Conservation (phyloP, 2,329 filamentous ascomycete genomes). For the Xylariaceae sp. region DNA sequence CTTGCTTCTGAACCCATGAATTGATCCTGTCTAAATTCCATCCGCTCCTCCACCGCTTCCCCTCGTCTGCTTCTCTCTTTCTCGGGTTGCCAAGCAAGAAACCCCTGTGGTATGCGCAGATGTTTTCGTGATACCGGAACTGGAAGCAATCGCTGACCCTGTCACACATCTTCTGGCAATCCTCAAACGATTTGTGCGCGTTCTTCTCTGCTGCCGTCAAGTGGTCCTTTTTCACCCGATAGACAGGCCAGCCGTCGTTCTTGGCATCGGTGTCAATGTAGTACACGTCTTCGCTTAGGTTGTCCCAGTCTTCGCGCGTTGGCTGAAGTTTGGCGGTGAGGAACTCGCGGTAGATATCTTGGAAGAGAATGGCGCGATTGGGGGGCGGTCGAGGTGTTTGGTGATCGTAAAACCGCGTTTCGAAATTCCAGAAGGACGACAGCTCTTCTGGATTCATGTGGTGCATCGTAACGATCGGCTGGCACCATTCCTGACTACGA, state of each 20-base stretch:
- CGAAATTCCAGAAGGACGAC: slow-evolving; percentile 47
- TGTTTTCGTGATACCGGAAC: slow-evolving; percentile 34
- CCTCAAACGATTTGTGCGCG: slow-evolving; percentile 37
- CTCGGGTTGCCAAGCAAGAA: slow-evolving; percentile 37
- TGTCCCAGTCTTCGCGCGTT: slow-evolving; percentile 48
- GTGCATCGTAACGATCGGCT: slow-evolving; percentile 53
- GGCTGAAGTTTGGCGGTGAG: slow-evolving; percentile 35
- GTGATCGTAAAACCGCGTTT: slow-evolving; percentile 33
- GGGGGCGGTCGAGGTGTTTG: slow-evolving; percentile 7
- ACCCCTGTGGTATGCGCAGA: slow-evolving; percentile 32
- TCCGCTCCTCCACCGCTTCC: slow-evolving; percentile 33
- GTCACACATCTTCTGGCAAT: slow-evolving; percentile 42
- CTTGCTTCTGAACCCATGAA: slow-evolving; percentile 34
- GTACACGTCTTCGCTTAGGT: slow-evolving; percentile 40
- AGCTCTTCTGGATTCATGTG: slow-evolving; percentile 48
- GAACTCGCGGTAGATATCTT: slow-evolving; percentile 45
- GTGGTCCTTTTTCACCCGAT: slow-evolving; percentile 28
- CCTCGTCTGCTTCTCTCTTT: slow-evolving; percentile 23
- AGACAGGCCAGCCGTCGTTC: slow-evolving; percentile 16
- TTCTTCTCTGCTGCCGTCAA: slow-evolving; percentile 33
- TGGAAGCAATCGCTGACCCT: slow-evolving; percentile 34
- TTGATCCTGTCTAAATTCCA: slow-evolving; percentile 39
- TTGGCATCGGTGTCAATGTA: slow-evolving; percentile 33
- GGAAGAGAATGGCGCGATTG: slow-evolving; percentile 35
- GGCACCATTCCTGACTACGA: slow-evolving; percentile 47